phyloP scores from a whole-genome alignment of 1,139 yeast species.

The Yamadazyma songkhlaensis region DNA sequence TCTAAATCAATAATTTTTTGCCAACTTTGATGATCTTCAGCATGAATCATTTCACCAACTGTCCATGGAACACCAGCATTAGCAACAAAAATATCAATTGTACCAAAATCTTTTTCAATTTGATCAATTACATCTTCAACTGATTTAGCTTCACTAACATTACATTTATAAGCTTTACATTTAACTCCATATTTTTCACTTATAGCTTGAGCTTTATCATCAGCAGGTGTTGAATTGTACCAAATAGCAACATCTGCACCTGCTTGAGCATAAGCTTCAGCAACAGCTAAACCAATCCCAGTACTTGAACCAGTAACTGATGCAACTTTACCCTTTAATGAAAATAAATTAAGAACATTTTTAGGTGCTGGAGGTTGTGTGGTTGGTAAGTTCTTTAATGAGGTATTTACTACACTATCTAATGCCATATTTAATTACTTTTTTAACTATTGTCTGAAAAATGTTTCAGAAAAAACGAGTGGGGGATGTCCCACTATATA shows the following conservation, averaged over 20 bases:
- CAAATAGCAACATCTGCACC: conserved; percentile 90
- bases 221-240: conserved; percentile 57
- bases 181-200: conserved; percentile 62
- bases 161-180: conserved; percentile 70
- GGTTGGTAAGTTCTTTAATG: conserved; percentile 27
- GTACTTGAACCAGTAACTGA: conserved; percentile 86
- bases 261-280: conserved; percentile 84
- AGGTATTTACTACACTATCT: conserved; percentile 21
- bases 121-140: conserved; percentile 57
- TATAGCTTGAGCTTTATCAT: conserved; percentile 55
- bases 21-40: conserved; percentile 53
- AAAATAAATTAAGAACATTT: conserved; percentile 49
- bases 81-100: conserved; percentile 82
- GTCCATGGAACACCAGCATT: conserved; percentile 93
- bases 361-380: conserved; percentile 26
- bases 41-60: conserved; percentile 65
- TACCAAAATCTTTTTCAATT: conserved; percentile 68
- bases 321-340: conserved; percentile 80
- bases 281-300: conserved; percentile 84
- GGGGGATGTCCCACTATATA: not conserved
- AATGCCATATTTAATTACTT: conserved; percentile 1
- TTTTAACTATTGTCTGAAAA: not conserved
- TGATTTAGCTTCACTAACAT: conserved; percentile 55
- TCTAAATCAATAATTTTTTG: conserved; percentile 67
- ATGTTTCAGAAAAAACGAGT: not conserved